Base-by-base conservation (phyloP, 1,139 yeast species). In the Taphrina populina region DNA sequence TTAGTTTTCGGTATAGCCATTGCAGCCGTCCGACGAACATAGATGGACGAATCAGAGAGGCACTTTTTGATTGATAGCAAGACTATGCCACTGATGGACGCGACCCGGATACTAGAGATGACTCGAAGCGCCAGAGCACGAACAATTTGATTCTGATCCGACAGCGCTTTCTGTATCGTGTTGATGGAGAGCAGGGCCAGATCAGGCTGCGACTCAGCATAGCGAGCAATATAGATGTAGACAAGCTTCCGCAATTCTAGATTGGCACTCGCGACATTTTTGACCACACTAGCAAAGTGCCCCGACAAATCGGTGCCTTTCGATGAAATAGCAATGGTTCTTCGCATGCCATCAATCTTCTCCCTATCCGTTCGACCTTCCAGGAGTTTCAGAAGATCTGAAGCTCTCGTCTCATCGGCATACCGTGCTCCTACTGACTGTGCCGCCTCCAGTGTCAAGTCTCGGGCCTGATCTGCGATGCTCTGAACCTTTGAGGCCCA, bases 161-260 rank as follows among this genome's bases (percentile, higher is more conserved):
- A 75, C 37, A 92, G 71, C 1, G 87, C 76, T 67, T 86, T 88
- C 68, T 94, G 98, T 46, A 94, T 85, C 0, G 96, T 86, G 69
- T 94, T 94, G 63, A 94, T 85, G 0, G 96, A 82, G 51, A 94
- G 73, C 29, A 94, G 75, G 0, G 97, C 95, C 15, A 88, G 76
- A 67, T 90, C 95, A 3, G 95, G 96, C 63, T 88, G 92, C 49
- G 76, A 72, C 61, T 87, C 95, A 11, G 96, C 95, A 68, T 81
- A 90, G 55, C 86, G 76, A 27, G 83, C 73, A 52, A 92, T 71
- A 64, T 88, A 88, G 0, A 84, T 76, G 69, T 88, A 82, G 3
- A 92, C 96, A 67, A 92, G 74, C 64, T 83, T 82, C 60, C 87
- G 79, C 40, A 88, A 79, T 62, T 82, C 84, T 30, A 81, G 66